Percentiles rank a stretch among this genome's conserved stretches.
Conservation (phyloP, 805 yeast species). For the Yamadazyma ubonensis region DNA sequence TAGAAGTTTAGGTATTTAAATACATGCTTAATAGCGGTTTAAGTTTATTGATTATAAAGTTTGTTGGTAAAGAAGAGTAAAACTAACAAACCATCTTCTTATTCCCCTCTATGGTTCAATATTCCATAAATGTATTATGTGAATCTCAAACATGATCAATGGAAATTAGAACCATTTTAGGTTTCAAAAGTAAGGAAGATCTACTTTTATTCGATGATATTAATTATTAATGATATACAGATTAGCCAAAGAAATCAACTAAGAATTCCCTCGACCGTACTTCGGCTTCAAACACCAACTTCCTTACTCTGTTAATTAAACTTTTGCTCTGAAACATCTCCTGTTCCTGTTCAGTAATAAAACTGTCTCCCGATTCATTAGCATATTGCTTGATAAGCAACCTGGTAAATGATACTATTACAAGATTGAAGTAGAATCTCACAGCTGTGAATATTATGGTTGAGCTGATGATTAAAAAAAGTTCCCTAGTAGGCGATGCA, state of each 20-base stretch:
- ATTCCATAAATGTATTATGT: too few species aligned
- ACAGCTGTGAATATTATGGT: conserved; percentile 47
- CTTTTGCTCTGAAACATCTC: conserved; percentile 25
- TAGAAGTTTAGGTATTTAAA: too few species aligned
- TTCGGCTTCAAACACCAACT: conserved; percentile 28
- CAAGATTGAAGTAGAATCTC: conserved; percentile 60
- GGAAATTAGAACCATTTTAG: too few species aligned
- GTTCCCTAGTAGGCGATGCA: conserved; percentile 57
- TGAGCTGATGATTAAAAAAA: conserved; percentile 53
- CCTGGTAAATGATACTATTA: conserved; percentile 59
- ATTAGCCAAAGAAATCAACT: conserved; percentile 17
- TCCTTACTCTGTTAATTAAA: conserved; percentile 20
- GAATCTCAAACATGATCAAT: too few species aligned
- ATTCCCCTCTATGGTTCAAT: too few species aligned
- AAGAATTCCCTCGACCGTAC: conserved; percentile 30
- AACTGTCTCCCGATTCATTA: conserved; percentile 19
- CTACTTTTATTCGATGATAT: too few species aligned
- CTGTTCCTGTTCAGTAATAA: conserved; percentile 25
- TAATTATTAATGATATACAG: background rate
- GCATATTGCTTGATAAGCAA: conserved; percentile 45
- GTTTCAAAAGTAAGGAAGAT: too few species aligned
- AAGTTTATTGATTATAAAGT: too few species aligned
- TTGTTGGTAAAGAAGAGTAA: too few species aligned
- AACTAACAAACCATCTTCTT: too few species aligned
- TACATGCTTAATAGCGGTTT: too few species aligned